Evolutionary conservation across 2,329 filamentous ascomycete species (phyloP).

Genomic region (Dichotomopilus funicola): DNA sequence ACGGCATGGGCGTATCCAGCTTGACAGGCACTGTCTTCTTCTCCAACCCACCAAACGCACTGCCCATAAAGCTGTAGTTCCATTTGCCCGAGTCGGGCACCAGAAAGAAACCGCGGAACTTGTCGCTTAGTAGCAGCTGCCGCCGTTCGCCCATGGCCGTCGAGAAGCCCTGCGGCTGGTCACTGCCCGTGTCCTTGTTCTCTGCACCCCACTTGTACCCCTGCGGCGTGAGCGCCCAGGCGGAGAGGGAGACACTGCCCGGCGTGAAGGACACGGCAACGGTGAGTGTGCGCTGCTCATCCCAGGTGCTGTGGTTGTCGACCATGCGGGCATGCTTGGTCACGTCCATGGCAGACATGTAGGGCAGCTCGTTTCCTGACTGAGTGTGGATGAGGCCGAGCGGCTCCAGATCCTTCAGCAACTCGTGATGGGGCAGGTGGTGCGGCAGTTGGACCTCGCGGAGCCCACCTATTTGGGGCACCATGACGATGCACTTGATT

Average conservation of each 20-base stretch:
- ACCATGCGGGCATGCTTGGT: conserved; percentile 90
- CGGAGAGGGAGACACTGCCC: conserved; percentile 87
- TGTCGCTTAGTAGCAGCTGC: conserved; percentile 85
- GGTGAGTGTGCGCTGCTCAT: conserved; percentile 82
- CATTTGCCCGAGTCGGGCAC: conserved; percentile 84
- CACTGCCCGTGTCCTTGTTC: conserved; percentile 87
- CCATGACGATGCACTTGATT: conserved; percentile 92
- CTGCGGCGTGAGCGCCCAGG: conserved; percentile 84
- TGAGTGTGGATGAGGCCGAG: conserved; percentile 93
- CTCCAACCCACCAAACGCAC: conserved; percentile 76
- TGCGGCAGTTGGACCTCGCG: conserved; percentile 88
- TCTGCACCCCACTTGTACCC: conserved; percentile 97
- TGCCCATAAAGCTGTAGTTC: conserved; percentile 99
- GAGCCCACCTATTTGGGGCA: conserved; percentile 90
- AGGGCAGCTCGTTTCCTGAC: conserved; percentile 88
- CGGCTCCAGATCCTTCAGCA: conserved; percentile 78
- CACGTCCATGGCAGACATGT: conserved; percentile 93
- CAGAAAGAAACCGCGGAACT: conserved; percentile 92
- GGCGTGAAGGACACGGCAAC: conserved; percentile 96
- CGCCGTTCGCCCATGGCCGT: conserved; percentile 92
- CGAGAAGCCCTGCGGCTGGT: conserved; percentile 89
- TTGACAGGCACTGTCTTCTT: conserved; percentile 89
- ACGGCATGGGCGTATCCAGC: conserved; percentile 82
- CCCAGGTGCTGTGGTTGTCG: conserved; percentile 72
- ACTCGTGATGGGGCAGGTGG: conserved; percentile 85